A percentile compares a stretch with the other conserved stretches of the same genome.
Evolutionary conservation across 768 basidiomycete species (phyloP).

Genomic region (Phlebiopsis gigantea): DNA sequence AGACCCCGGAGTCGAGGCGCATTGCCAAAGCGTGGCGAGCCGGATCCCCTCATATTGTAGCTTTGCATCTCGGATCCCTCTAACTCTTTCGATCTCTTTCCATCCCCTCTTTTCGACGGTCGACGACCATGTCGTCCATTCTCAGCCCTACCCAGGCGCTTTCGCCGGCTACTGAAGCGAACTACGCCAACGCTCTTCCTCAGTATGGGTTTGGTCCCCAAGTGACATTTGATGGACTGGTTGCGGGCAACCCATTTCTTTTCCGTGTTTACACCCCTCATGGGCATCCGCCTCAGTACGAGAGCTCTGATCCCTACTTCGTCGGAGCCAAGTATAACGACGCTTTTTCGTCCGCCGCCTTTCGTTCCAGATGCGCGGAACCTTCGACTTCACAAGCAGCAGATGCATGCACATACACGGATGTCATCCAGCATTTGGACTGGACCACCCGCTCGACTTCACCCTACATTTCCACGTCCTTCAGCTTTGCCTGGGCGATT

Average conservation of each 20-base stretch:
- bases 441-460: constrained; percentile 73
- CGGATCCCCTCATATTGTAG: not conserved
- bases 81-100: not conserved
- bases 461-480: constrained; percentile 68
- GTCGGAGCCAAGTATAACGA: constrained; percentile 46
- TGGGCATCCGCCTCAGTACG: constrained; percentile 44
- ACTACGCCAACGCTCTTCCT: constrained; percentile 36
- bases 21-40: constrained; percentile 6
- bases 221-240: constrained; percentile 54
- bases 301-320: constrained; percentile 58
- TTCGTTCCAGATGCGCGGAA: constrained; percentile 19
- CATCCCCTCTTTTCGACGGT: not conserved
- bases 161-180: constrained; percentile 1
- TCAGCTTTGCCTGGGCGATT: constrained; percentile 77
- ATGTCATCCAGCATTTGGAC: constrained; percentile 67
- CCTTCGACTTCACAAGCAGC: constrained; percentile 17
- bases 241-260: constrained; percentile 64
- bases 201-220: constrained; percentile 71
- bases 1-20: constrained; percentile 1
- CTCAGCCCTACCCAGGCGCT: constrained; percentile 1
- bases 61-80: not conserved
- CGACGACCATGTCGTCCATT: constrained; percentile 1
- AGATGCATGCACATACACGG: constrained; percentile 43
- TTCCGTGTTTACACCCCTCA: constrained; percentile 80
- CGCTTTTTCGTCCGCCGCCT: constrained; percentile 22